Evolutionary conservation across 2,329 filamentous ascomycete genomes (phyloP), one percentile per base, ranked within the genome.

Genomic region (Mycosphaerella sp.): DNA sequence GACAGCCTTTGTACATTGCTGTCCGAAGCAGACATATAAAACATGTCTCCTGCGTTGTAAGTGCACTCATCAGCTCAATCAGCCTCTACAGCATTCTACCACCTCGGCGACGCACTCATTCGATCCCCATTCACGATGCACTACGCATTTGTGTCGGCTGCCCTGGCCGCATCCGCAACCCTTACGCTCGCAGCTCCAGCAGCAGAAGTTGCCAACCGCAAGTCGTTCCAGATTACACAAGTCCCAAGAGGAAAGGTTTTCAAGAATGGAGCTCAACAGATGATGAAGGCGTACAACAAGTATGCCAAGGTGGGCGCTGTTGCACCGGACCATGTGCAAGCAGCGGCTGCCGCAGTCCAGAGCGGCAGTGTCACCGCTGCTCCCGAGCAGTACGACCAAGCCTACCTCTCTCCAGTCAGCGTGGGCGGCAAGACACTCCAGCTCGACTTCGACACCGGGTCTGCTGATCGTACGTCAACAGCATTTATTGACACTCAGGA

Each of bases 381-480:
- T 38, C 73, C 74, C 10, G 65, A 67, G 53, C 55, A 64, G 51
- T 67, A 65, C 57, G 73, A 76, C 51, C 58, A 68, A 36, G 66
- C 61, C 51, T 76, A 76, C 62, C 68, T 75, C 6, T 72, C 68
- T 59, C 80, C 83, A 0, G 80, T 89, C 45, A 76, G 73, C 2
- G 74, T 89, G 58, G 87, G 86, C 43, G 72, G 78, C 65, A 81
- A 84, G 62, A 79, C 73, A 2, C 67, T 88, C 58, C 78, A 82
- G 55, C 68, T 90, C 56, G 84, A 88, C 66, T 79, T 90, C 56
- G 87, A 90, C 61, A 90, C 86, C 11, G 84, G 76, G 58, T 85
- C 76, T 59, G 76, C 82, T 41, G 84, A 86, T 70, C 78, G 34
- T 38, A 38, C 6, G 34, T 38, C 12, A n/a, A 38, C 12, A 38